A percentile compares a stretch with the other conserved stretches of the same genome.
phyloP scores from a whole-genome alignment of 331 rosid genomes.

The Pyracantha coccinea region DNA sequence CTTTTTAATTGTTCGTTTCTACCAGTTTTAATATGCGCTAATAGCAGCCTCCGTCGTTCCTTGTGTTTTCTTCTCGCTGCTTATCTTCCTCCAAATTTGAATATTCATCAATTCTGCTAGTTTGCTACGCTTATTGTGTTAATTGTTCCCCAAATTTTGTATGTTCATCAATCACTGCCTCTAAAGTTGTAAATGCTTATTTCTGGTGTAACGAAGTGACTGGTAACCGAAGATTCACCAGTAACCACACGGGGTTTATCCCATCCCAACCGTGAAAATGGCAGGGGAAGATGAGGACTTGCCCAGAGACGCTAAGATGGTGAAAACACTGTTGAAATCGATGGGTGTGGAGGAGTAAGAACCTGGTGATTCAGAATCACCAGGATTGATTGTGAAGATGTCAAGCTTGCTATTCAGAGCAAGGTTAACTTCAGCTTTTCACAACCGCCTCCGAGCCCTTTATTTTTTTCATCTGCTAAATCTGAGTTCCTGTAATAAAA shows the following conservation, averaged over 20 bases:
- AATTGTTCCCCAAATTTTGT: not conserved
- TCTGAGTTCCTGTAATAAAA: not conserved
- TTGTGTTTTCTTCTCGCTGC: not conserved
- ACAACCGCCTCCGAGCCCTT: constrained; percentile 65
- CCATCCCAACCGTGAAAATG: constrained; percentile 6
- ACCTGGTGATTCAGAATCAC: constrained; percentile 66
- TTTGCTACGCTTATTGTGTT: not conserved
- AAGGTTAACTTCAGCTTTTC: constrained; percentile 87
- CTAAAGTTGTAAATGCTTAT: too few species aligned
- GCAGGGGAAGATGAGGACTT: constrained; percentile 71
- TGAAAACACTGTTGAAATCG: constrained; percentile 64
- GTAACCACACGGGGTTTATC: not conserved
- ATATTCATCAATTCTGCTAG: not conserved
- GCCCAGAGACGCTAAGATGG: constrained; percentile 89
- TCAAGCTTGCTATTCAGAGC: constrained; percentile 85
- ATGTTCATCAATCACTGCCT: too few species aligned
- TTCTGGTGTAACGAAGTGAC: not conserved
- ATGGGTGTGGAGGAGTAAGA: constrained; percentile 91
- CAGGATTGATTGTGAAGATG: constrained; percentile 74
- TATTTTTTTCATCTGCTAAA: not conserved
- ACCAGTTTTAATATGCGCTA: not conserved
- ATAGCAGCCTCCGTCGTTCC: not conserved
- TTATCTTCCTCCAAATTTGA: not conserved
- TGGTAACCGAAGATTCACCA: too few species aligned
- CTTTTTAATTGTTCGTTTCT: not conserved